Evolutionary conservation across 164 flowering plant genomes (phyloP).

Genomic region (Malania oleifera): DNA sequence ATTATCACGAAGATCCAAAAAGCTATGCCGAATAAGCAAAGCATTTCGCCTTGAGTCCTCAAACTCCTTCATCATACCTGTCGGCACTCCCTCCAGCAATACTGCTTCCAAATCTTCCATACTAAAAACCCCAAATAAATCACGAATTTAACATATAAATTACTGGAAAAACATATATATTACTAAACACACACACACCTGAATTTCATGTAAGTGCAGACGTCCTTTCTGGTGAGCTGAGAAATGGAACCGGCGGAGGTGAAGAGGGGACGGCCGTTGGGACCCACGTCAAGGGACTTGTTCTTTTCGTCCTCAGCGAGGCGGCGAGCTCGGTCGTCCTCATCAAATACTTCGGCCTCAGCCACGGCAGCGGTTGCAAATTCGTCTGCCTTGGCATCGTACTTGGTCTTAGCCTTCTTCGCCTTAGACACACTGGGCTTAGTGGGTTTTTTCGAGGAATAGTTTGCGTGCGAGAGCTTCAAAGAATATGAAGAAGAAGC

Average conservation of each 20-base stretch:
- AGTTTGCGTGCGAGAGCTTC: slow-evolving; percentile 11
- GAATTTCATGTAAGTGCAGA: slow-evolving; percentile 61
- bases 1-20: slow-evolving; percentile 76
- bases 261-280: slow-evolving; percentile 69
- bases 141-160: neutral
- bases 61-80: slow-evolving; percentile 64
- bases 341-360: slow-evolving; percentile 23
- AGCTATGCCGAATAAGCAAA: slow-evolving; percentile 59
- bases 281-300: slow-evolving; percentile 63
- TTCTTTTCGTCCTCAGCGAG: slow-evolving; percentile 54
- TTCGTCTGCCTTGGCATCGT: slow-evolving; percentile 14
- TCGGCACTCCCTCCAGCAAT: slow-evolving; percentile 62
- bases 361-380: slow-evolving; percentile 11
- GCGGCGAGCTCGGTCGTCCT: slow-evolving; percentile 24
- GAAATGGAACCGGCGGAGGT: slow-evolving; percentile 52
- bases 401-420: slow-evolving; percentile 27
- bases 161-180: neutral
- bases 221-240: slow-evolving; percentile 49
- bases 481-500: neutral
- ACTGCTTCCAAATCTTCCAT: slow-evolving; percentile 33
- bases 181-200: slow-evolving; percentile 25
- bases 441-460: slow-evolving; percentile 24
- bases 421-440: slow-evolving; percentile 20
- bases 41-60: slow-evolving; percentile 52
- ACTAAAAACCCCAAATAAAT: slow-evolving; percentile 13